Conservation (phyloP, 1,284 basidiomycete genomes). For the Naganishia sp. region DNA sequence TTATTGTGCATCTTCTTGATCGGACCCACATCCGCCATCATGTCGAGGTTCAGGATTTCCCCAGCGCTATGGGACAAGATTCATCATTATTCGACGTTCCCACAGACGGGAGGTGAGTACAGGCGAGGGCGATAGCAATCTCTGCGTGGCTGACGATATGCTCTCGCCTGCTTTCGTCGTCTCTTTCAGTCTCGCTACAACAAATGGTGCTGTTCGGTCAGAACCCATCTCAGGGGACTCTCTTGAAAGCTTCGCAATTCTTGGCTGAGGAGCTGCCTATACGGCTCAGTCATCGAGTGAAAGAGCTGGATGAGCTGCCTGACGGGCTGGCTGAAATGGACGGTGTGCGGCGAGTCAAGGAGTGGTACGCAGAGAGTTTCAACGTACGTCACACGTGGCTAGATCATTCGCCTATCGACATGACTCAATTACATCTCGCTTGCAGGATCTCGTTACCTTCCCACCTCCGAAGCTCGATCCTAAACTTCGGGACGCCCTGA, state of each 20-base stretch:
- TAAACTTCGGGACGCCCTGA: slow-evolving; percentile 68
- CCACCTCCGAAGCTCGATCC: slow-evolving; percentile 71
- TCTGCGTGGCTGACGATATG: not conserved
- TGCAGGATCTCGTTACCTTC: slow-evolving; percentile 81
- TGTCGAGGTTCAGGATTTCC: slow-evolving; percentile 63
- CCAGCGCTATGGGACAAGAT: slow-evolving; percentile 87
- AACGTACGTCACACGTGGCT: slow-evolving; percentile 63
- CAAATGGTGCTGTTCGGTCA: slow-evolving; percentile 88
- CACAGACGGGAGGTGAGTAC: slow-evolving; percentile 78
- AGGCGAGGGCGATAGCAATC: not conserved
- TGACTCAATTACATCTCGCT: not conserved
- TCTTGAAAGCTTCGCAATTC: slow-evolving; percentile 83
- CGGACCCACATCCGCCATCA: slow-evolving; percentile 28
- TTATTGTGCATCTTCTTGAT: not conserved
- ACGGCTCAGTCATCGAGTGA: slow-evolving; percentile 90
- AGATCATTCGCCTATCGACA: not conserved
- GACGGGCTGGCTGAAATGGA: slow-evolving; percentile 90
- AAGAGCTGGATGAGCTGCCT: slow-evolving; percentile 92
- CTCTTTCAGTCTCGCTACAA: slow-evolving; percentile 57
- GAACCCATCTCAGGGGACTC: slow-evolving; percentile 80
- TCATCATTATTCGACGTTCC: slow-evolving; percentile 90
- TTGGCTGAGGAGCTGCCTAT: slow-evolving; percentile 80
- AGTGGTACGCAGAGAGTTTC: slow-evolving; percentile 99
- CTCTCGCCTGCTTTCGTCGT: not conserved
- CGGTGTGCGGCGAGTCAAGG: slow-evolving; percentile 91